Conservation (phyloP, 805 yeast species). For the Candida ulmi region DNA sequence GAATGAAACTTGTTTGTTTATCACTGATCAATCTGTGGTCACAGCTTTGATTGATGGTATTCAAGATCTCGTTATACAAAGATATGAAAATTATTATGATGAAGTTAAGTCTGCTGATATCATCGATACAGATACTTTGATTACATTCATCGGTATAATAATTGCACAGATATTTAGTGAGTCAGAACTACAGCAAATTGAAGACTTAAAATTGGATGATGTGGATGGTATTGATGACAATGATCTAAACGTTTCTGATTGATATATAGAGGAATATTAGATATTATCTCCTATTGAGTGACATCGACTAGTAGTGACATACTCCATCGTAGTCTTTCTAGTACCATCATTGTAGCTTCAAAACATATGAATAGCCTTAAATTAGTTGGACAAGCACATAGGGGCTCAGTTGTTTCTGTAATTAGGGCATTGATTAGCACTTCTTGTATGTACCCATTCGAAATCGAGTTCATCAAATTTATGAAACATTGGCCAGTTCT, state of each 20-base stretch:
- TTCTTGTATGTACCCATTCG: no score
- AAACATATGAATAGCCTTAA: no score
- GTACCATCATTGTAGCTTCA: no score
- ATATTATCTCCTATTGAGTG: no score
- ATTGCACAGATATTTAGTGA: constrained; percentile 26
- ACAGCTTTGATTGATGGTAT: constrained; percentile 56
- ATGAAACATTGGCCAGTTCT: constrained; percentile 15
- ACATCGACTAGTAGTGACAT: no score
- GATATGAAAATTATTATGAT: constrained; percentile 51
- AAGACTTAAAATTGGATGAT: background rate
- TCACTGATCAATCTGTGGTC: constrained; percentile 49
- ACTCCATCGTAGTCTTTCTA: no score
- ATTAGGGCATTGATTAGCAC: no score
- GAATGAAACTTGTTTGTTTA: constrained; percentile 44
- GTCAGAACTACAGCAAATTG: constrained; percentile 8
- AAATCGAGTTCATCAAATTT: no score
- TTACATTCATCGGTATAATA: constrained; percentile 38
- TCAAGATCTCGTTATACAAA: constrained; percentile 51
- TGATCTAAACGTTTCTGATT: constrained; percentile 6
- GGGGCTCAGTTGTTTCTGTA: no score
- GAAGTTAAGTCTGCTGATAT: constrained; percentile 33
- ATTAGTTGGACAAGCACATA: no score
- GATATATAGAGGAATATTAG: no score
- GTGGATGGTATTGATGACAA: constrained; percentile 9
- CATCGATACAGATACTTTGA: constrained; percentile 60